Percentiles rank a stretch among this genome's conserved stretches.
Conservation (phyloP, 1,284 basidiomycete species). For the Ganoderma lingzhi region DNA sequence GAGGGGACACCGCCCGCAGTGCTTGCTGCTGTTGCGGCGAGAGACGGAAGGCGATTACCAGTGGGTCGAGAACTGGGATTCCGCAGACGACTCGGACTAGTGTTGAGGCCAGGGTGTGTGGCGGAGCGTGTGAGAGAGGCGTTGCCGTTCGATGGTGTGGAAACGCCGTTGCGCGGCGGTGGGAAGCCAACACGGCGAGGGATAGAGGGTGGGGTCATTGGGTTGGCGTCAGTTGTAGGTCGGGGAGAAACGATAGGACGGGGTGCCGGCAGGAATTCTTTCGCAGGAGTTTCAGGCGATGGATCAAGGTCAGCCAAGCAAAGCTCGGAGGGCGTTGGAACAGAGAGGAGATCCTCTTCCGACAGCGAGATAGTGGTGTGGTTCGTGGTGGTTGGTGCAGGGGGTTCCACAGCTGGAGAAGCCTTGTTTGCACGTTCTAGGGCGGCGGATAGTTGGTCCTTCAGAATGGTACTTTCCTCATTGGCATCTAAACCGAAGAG, state of each 20-base stretch:
- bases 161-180: conserved; percentile 50
- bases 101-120: conserved; percentile 55
- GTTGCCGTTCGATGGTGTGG: conserved; percentile 48
- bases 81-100: conserved; percentile 53
- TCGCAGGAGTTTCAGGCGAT: conserved; percentile 49
- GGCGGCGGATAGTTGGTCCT: conserved; percentile 70
- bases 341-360: conserved; percentile 64
- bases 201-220: conserved; percentile 49
- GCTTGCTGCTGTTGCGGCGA: conserved; percentile 49
- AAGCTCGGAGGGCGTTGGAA: conserved; percentile 65
- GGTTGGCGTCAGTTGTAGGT: conserved; percentile 33
- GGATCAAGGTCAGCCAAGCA: conserved; percentile 65
- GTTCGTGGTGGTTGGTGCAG: conserved; percentile 40
- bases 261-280: conserved; percentile 37
- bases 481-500: conserved; percentile 69
- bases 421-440: conserved; percentile 39
- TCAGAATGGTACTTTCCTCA: conserved; percentile 85
- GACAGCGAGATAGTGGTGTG: conserved; percentile 45
- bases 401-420: conserved; percentile 36
- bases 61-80: conserved; percentile 54
- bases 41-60: conserved; percentile 49
- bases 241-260: conserved; percentile 38
- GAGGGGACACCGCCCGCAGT: conserved; percentile 44
- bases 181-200: conserved; percentile 61
- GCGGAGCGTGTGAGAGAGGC: conserved; percentile 64